These are phyloP conservation scores for Graphilbum sp. DNA, from an alignment of 2,329 filamentous ascomycete genomes.

Conservation along the genomic window DNA sequence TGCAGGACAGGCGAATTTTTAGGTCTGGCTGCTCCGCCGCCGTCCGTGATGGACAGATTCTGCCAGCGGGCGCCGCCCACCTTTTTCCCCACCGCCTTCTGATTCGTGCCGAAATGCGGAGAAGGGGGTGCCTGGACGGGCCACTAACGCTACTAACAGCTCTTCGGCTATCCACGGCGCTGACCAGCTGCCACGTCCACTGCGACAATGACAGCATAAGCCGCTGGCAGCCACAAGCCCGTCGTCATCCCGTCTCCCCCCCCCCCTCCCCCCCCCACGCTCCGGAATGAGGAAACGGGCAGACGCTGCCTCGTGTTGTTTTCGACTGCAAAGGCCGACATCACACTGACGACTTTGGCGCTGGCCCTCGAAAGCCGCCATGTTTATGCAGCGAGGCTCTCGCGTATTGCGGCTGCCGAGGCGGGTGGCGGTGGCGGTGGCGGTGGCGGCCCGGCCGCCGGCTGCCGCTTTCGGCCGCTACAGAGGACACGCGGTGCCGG, in stretches of 20 bases:
- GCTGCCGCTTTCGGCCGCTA: neutral
- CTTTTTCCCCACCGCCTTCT: neutral
- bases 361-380: too few species aligned
- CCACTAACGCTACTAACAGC: neutral
- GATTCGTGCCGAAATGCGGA: neutral
- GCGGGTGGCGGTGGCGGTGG: neutral
- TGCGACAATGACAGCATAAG: neutral
- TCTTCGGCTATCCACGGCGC: constrained; percentile 8
- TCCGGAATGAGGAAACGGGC: too few species aligned
- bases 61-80: too few species aligned
- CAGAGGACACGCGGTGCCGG: too few species aligned
- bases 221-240: neutral
- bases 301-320: too few species aligned
- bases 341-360: too few species aligned
- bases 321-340: too few species aligned
- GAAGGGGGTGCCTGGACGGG: neutral
- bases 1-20: neutral
- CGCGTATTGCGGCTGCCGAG: constrained; percentile 26
- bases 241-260: too few species aligned
- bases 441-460: neutral
- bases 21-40: too few species aligned
- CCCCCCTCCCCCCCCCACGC: too few species aligned
- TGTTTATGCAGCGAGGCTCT: constrained; percentile 39
- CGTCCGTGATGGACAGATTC: too few species aligned
- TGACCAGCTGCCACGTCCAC: too few species aligned